Conservation (phyloP, 2,329 filamentous ascomycete genomes). For the Xylaria multiplex region DNA sequence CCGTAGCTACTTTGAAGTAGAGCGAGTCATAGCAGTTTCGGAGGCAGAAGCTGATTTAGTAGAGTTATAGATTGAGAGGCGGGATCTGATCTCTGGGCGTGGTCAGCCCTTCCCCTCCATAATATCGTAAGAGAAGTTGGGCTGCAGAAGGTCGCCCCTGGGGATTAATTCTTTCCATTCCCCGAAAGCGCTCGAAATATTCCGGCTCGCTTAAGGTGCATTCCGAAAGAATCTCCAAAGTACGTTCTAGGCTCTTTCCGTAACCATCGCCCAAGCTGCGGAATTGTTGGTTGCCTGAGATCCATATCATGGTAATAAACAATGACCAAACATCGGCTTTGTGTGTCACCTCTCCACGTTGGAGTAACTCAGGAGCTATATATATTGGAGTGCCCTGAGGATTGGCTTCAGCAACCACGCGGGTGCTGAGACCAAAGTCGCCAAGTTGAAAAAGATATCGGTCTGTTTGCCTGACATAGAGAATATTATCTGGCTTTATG, state of each 20-base stretch:
- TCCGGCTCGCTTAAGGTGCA: no score
- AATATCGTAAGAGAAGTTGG: slow-evolving; percentile 35
- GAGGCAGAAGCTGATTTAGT: no score
- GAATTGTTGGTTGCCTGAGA: not conserved
- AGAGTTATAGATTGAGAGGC: no score
- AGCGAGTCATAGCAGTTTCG: no score
- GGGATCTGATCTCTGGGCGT: not conserved
- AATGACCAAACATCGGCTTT: slow-evolving; percentile 17
- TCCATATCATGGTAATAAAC: slow-evolving; percentile 22
- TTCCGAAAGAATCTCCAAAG: no score
- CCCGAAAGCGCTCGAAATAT: no score
- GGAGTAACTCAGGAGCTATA: slow-evolving; percentile 2
- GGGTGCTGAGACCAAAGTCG: slow-evolving; percentile 10
- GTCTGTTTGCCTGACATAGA: not conserved
- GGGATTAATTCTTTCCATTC: slow-evolving; percentile 19
- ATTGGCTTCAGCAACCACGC: not conserved
- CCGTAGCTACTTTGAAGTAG: no score
- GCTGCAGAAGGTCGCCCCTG: slow-evolving; percentile 32
- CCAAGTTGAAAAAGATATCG: slow-evolving; percentile 1
- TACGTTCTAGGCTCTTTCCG: no score
- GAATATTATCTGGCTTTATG: slow-evolving; percentile 14
- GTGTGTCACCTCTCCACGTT: not conserved
- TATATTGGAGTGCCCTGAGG: not conserved
- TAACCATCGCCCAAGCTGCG: no score
- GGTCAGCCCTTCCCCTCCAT: not conserved